Evolutionary conservation across 805 yeast species (phyloP).

Genomic region (Cyberlindnera amylophila): DNA sequence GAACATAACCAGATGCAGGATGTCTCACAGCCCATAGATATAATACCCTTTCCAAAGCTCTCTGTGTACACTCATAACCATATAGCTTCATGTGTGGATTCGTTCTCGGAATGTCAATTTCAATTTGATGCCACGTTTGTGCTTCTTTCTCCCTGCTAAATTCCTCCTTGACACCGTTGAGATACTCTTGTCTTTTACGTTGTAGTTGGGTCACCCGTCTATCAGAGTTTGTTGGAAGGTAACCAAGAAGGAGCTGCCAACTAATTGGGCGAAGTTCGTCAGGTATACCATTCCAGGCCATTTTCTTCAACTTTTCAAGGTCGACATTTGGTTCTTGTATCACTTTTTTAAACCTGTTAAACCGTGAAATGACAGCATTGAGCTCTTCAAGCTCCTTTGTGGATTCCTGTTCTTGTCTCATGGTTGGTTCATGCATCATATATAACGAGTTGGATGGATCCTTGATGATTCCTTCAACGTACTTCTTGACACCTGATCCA

Average conservation of each 20-base stretch:
- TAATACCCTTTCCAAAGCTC: constrained; percentile 72
- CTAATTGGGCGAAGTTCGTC: constrained; percentile 70
- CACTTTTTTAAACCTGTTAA: constrained; percentile 62
- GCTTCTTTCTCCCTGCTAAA: constrained; percentile 58
- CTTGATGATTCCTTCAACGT: constrained; percentile 23
- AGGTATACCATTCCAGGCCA: constrained; percentile 96
- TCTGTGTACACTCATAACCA: constrained; percentile 64
- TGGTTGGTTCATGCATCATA: constrained; percentile 40
- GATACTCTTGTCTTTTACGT: constrained; percentile 82
- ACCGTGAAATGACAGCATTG: constrained; percentile 58
- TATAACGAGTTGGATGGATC: constrained; percentile 34
- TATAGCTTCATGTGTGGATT: constrained; percentile 81
- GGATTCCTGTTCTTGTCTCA: constrained; percentile 35
- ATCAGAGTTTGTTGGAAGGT: constrained; percentile 79
- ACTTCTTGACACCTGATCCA: constrained; percentile 19
- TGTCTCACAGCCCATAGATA: constrained; percentile 95
- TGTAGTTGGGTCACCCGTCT: constrained; percentile 67
- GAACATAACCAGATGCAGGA: constrained; percentile 97
- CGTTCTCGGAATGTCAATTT: constrained; percentile 91
- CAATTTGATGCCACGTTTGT: constrained; percentile 91
- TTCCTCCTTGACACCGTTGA: constrained; percentile 68
- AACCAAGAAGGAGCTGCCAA: constrained; percentile 90
- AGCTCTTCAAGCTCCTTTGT: constrained; percentile 48
- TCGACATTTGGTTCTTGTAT: constrained; percentile 54
- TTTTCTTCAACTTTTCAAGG: constrained; percentile 62